phyloP scores from a whole-genome alignment of 2,329 filamentous ascomycete genomes.

The Aspergillus tamarii region DNA sequence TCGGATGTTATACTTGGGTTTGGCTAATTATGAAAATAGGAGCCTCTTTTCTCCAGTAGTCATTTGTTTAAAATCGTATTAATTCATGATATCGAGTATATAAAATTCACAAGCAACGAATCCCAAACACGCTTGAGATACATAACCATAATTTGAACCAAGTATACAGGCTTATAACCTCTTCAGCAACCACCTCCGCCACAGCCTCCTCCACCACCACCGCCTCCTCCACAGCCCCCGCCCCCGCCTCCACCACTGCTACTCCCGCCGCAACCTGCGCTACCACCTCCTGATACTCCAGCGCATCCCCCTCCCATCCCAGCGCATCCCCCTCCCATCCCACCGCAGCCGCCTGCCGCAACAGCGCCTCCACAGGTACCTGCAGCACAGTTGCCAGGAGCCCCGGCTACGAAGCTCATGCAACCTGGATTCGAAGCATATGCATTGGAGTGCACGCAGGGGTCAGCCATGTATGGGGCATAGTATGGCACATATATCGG shows the following conservation, averaged over 20 bases:
- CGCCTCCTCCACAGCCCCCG: slow-evolving; percentile 11
- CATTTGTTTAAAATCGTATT: not conserved
- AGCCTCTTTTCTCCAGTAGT: too few species aligned
- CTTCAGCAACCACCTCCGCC: slow-evolving; percentile 13
- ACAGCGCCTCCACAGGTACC: slow-evolving; percentile 49
- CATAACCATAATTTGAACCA: not conserved
- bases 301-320: slow-evolving; percentile 37
- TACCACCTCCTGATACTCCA: slow-evolving; percentile 38
- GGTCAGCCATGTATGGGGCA: slow-evolving; percentile 52
- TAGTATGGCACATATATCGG: slow-evolving; percentile 51
- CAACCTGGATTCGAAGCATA: slow-evolving; percentile 52
- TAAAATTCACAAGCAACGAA: not conserved
- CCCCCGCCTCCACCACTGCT: slow-evolving; percentile 16
- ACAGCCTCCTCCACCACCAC: slow-evolving; percentile 17
- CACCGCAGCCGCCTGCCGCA: slow-evolving; percentile 48
- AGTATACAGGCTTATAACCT: not conserved
- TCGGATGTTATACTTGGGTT: not conserved
- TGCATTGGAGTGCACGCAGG: slow-evolving; percentile 43
- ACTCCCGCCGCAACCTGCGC: slow-evolving; percentile 16
- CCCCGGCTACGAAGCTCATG: slow-evolving; percentile 45
- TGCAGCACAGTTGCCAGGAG: slow-evolving; percentile 51
- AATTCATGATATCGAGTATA: not conserved
- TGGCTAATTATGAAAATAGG: too few species aligned
- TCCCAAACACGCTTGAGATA: not conserved
- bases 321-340: slow-evolving; percentile 37